Base-by-base conservation (phyloP, 108 stramenopile genomes). In the Chaetoceros tenuissimus region DNA sequence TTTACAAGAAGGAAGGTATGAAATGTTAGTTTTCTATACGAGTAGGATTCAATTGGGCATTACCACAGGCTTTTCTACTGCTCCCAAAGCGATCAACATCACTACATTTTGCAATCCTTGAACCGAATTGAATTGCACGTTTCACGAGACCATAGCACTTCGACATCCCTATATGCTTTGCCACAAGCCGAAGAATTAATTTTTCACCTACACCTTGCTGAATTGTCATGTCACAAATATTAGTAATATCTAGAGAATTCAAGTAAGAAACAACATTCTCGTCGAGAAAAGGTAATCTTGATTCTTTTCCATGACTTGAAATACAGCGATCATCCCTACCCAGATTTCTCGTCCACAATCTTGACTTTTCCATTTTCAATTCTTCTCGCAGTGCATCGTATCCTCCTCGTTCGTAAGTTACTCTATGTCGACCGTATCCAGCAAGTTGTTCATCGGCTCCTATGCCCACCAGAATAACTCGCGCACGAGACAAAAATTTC, bases 381-480 rank as follows among this genome's bases (percentile, higher is more conserved):
- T 97, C 98, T 1, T 43, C 46, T 21, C 43, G 67, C 5, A 99
- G 73, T 24, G 64, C 71, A 26, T 62, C 64, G 57, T 78, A 76
- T 31, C 92, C 90, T 43, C 81, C 92, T 25, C 66, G 62, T 48
- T 64, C 55, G 67, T 72, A 94, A 18, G 90, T 93, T 30, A 85
- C 84, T 30, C 94, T 77, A 58, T 99, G 98, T 19, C 98, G 73
- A 43, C 94, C 93, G 76, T 99, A 99, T 0, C 98, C 98, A 30
- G 81, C 98, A 56, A 96, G 59, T 60, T 82, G 92, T 65, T 99
- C 98, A 60, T 99, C 98, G 2, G 98, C 98, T 16, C 98, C 98
- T 55, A 95, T 83, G 3, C 98, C 98, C 40, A 82, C 65, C 40
- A 97, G 52, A 23, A 96, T 60, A 18, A 93, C 49, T 51, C 13